phyloP scores from a whole-genome alignment of 306 rosid species.

The Oemleria cerasiformis region DNA sequence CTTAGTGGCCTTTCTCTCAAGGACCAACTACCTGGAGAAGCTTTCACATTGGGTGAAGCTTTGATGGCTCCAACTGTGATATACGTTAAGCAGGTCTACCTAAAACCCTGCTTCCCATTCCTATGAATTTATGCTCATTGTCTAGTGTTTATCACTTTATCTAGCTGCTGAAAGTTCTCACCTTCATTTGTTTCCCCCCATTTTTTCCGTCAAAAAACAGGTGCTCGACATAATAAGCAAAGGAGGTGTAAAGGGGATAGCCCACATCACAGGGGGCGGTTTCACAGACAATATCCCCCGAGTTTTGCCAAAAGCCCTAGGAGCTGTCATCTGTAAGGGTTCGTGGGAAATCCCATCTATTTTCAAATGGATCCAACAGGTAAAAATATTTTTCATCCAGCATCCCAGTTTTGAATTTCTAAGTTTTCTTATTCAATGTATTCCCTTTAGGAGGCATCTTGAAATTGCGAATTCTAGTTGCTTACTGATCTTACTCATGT shows the following conservation, averaged over 20 bases:
- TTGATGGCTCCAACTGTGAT: constrained; percentile 85
- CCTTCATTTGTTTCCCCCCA: neutral
- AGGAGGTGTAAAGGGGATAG: constrained; percentile 88
- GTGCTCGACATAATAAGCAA: constrained; percentile 68
- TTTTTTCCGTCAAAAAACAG: constrained; percentile 34
- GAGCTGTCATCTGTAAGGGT: constrained; percentile 55
- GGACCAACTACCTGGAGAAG: constrained; percentile 65
- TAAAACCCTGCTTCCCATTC: neutral
- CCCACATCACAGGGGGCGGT: constrained; percentile 94
- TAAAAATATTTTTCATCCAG: constrained; percentile 19
- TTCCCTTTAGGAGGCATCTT: neutral
- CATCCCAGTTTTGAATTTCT: neutral
- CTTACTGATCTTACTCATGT: constrained; percentile 3
- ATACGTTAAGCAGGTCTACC: constrained; percentile 80
- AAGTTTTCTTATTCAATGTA: neutral
- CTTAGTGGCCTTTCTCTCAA: constrained; percentile 65
- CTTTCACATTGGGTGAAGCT: constrained; percentile 67
- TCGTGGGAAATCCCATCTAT: constrained; percentile 76
- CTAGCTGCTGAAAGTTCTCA: constrained; percentile 8
- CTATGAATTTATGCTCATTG: neutral
- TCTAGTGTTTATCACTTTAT: neutral
- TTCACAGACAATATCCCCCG: constrained; percentile 91
- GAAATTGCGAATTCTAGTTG: neutral
- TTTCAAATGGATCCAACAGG: constrained; percentile 94
- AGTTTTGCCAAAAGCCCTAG: constrained; percentile 80